Base-by-base conservation (phyloP, 2,329 filamentous ascomycete genomes). In the Phialophora macrospora region DNA sequence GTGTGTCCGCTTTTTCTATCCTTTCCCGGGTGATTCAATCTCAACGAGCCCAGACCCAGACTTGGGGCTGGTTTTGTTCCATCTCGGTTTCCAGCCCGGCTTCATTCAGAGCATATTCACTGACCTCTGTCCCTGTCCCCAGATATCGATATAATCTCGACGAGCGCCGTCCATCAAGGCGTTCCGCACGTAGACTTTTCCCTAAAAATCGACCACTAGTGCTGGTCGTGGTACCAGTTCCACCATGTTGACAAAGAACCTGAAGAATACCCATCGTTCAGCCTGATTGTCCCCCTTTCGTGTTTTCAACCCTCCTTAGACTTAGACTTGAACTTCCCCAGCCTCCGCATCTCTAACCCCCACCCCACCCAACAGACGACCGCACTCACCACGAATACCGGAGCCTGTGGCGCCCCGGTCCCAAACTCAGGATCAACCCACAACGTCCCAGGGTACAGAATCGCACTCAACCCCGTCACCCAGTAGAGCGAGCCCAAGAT, bases 111-210 rank as follows among this genome's bases (percentile, higher is more conserved):
- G 56, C 56, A 49, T 28, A 54, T 11, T 1, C 30, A 32, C 5
- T n/a, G 20, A 38, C 55, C 41, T 58, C 20, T 60, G 60, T 7
- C n/a, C 6, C 12, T 8, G 8, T 9, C 82, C 74, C 75, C 79
- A 84, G 93, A 98, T 79, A 88, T 99, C 72, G 95, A 99, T 78
- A 93, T 99, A 71, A 88, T 98, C 72, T 97, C 93, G 51, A 97
- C 94, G 51, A 97, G 93, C 76, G 94, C 91, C 60, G 97, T 99
- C 74, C 95, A 99, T 75, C 95, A 99, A 80, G 94, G 95, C 2
- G 92, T 96, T 2, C 87, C 90, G 32, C 93, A 97, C 76, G 88
- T 99, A 54, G 95, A 99, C 78, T 98, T 97, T 77, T 97, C 93
- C 4, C 83, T 99, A 72, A 99, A 99, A 82, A 93, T 99, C 90